Base-by-base conservation (phyloP, 257 asterid genomes). In the Scutellaria minor region DNA sequence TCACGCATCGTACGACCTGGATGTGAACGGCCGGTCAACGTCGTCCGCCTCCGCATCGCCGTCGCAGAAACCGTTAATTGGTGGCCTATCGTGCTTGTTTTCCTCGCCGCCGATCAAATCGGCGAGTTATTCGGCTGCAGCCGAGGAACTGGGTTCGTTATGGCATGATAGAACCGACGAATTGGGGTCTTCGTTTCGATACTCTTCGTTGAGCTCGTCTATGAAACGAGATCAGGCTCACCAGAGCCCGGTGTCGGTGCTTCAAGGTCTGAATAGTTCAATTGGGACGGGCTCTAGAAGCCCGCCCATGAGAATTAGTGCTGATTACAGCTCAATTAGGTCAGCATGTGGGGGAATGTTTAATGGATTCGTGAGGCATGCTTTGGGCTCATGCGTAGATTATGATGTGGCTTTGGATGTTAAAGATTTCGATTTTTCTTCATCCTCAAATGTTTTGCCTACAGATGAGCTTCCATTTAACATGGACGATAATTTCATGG, bases 231-330 rank as follows among this genome's bases (percentile, higher is more conserved):
- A 94, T 66, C 92, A 83, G 79, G 71, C 76, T 55, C 85, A 81
- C 63, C 98, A 92, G 80, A 95, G 99, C 75, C 99, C 99, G n/a
- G 95, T 92, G 8, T 90, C 99, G 0, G 99, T 95, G 76, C 81
- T 95, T 54, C 99, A 92, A 42, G 90, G 89, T 54, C 84, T 95
- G 45, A 78, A 79, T 75, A 77, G 66, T 75, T 84, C 89, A 1
- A 75, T 86, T 27, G 89, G 89, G 35, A 51, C 90, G 46, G 62
- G 78, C 27, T 78, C 90, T 4, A 81, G 92, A 77, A 90, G 91
- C 75, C 87, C 96, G 15, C 80, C 86, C 0, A 60, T 55, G 82
- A 81, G 93, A 75, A 74, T 84, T 20, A 79, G 82, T 41, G 87
- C 84, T 24, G 93, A 86, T 69, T 79, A 84, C 22, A 69, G 82